Evolutionary conservation across 2,329 filamentous ascomycete species (phyloP).

Genomic region (Fusarium oxysporum): DNA sequence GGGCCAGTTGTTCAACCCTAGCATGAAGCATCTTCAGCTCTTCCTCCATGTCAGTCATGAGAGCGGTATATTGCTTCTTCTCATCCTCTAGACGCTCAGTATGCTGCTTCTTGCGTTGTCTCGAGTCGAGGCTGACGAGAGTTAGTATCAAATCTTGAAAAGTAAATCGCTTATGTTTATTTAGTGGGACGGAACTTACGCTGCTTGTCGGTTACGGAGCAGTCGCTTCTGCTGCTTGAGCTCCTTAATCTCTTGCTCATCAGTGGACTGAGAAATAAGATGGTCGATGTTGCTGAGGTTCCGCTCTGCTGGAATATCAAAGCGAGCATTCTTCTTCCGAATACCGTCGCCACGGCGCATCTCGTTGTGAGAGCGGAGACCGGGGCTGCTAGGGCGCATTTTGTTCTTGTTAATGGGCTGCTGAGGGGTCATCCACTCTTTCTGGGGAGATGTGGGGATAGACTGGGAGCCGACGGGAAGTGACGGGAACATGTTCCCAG

Average conservation of each 20-base stretch:
- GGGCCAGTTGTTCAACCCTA: slow-evolving; percentile 76
- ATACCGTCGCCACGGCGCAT: slow-evolving; percentile 86
- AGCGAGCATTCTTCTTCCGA: slow-evolving; percentile 98
- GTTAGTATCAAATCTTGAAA: slow-evolving; percentile 25
- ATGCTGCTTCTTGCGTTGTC: slow-evolving; percentile 97
- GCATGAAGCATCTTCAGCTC: slow-evolving; percentile 76
- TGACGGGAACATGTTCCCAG: slow-evolving; percentile 66
- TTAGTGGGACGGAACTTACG: slow-evolving; percentile 70
- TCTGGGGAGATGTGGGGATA: slow-evolving; percentile 67
- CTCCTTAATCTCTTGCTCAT: slow-evolving; percentile 96
- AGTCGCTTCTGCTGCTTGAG: slow-evolving; percentile 98
- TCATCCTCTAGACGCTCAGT: slow-evolving; percentile 96
- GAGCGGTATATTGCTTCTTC: slow-evolving; percentile 87
- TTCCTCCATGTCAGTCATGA: slow-evolving; percentile 83
- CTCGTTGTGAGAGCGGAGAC: slow-evolving; percentile 80
- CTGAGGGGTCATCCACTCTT: slow-evolving; percentile 66
- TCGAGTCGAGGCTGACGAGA: slow-evolving; percentile 81
- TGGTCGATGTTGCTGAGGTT: slow-evolving; percentile 96
- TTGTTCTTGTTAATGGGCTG: slow-evolving; percentile 65
- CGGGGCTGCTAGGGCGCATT: slow-evolving; percentile 75
- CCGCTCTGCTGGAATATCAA: slow-evolving; percentile 94
- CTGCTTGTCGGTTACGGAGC: slow-evolving; percentile 93
- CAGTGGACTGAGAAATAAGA: slow-evolving; percentile 86
- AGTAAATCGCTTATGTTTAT: slow-evolving; percentile 4
- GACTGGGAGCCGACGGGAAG: slow-evolving; percentile 60